Evolutionary conservation across 2,329 filamentous ascomycete genomes (phyloP), one percentile per base, ranked within the genome.

Genomic region (Arthroderma uncinatum): DNA sequence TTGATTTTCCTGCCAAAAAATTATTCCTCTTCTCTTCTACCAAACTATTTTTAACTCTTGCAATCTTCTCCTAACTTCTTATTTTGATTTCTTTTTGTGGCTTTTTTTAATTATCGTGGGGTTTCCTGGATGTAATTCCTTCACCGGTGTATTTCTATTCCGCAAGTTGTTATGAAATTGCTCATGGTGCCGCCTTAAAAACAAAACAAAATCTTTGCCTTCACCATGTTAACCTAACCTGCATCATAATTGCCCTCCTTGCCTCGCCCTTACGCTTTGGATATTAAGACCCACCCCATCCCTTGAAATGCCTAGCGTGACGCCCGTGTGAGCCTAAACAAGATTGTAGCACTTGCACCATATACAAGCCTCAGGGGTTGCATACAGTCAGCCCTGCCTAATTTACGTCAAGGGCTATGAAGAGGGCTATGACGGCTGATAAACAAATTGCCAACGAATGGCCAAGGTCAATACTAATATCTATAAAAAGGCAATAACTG

Each of bases 41-140:
- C n/a, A 8, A 50, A 50, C 25, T 33, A 50, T 50, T 33, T 50
- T 50, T 50, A 50, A 50, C 47, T 50, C 28, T 42, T n/a, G 7
- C 14, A 16, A 33, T 19, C 28, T 19, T 30, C 47, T 50, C 2
- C 28, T 50, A n/a, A 12, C n/a, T 19, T 50, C 25, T 6, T 50
- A 47, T 50, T 33, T 50, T 50, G 47, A 50, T 9, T n/a, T 50
- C n/a, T 33, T 50, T 50, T 30, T 50, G 47, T 50, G 23, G 14
- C 9, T 33, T 48, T 16, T 21, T 30, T 50, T 25, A 12, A 28
- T 19, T 47, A 47, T 47, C 47, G 33, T 30, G 23, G 34, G 47
- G 47, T 34, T 50, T 30, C 47, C 47, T 50, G 47, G 47, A 50
- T 50, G 47, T 50, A 50, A 47, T 50, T 50, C 47, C 47, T 50